Conservation (phyloP, 257 asterid genomes). For the Ballota nigra region DNA sequence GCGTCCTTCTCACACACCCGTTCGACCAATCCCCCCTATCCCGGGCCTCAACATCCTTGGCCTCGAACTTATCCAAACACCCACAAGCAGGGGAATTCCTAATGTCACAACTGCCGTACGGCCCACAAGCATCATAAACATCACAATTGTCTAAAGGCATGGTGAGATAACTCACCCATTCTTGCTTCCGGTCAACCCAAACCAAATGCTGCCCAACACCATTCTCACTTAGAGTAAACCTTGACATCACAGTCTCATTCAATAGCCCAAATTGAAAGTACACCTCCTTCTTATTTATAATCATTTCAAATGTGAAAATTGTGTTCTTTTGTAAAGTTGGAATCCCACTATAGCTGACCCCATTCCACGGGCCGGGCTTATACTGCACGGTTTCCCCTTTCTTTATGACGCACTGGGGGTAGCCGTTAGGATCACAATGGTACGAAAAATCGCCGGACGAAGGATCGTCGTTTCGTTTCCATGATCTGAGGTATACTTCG, state of each 20-base stretch:
- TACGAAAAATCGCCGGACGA: conserved; percentile 24
- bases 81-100: conserved; percentile 28
- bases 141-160: conserved; percentile 37
- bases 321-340: not conserved
- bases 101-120: conserved; percentile 29
- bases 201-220: conserved; percentile 18
- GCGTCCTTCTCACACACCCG: conserved; percentile 23
- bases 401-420: conserved; percentile 23
- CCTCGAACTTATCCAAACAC: conserved; percentile 33
- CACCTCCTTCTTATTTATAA: not conserved
- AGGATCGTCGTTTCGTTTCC: conserved; percentile 40
- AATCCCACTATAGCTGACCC: conserved; percentile 30
- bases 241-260: conserved; percentile 7
- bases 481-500: conserved; percentile 28
- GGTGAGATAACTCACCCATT: conserved; percentile 22
- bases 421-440: conserved; percentile 28
- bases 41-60: not conserved
- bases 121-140: conserved; percentile 31
- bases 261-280: not conserved
- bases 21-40: conserved; percentile 21
- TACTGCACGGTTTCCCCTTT: not conserved
- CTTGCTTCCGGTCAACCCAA: conserved; percentile 23
- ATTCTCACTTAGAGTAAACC: not conserved
- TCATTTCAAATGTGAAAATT: not conserved
- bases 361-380: conserved; percentile 43